Conservation (phyloP, 495 filamentous ascomycete genomes). For the Penicillium diatomitis region DNA sequence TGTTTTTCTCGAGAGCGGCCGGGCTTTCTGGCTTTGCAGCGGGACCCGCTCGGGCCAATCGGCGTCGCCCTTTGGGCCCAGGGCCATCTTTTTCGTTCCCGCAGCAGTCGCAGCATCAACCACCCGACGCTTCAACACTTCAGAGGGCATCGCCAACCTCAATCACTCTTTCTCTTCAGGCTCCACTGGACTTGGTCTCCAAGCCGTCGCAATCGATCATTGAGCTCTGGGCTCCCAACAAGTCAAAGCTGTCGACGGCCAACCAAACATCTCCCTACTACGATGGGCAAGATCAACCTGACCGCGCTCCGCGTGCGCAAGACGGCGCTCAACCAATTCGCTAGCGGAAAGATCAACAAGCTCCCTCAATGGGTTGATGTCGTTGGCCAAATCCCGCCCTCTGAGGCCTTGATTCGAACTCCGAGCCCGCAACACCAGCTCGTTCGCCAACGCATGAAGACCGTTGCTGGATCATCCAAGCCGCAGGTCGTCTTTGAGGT, state of each 20-base stretch:
- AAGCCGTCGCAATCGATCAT: not conserved
- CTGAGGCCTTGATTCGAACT: conserved; percentile 64
- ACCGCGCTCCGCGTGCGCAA: conserved; percentile 64
- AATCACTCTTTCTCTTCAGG: not conserved
- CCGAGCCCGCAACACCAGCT: conserved; percentile 59
- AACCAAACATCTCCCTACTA: not conserved
- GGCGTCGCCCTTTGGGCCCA: conserved; percentile 24
- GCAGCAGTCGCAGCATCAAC: conserved; percentile 4
- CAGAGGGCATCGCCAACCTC: not conserved
- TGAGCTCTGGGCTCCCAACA: not conserved
- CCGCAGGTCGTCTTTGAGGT: conserved; percentile 32
- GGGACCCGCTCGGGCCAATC: conserved; percentile 35
- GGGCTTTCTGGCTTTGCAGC: conserved; percentile 30
- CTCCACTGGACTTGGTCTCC: not conserved
- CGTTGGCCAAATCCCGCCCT: conserved; percentile 65
- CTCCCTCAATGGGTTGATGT: conserved; percentile 72
- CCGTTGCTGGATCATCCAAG: conserved; percentile 20
- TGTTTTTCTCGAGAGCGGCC: conserved; percentile 22
- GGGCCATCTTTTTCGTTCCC: conserved; percentile 32
- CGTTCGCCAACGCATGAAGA: conserved; percentile 38
- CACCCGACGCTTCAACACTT: not conserved
- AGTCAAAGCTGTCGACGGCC: not conserved
- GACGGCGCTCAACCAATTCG: conserved; percentile 49
- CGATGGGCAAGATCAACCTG: conserved; percentile 65
- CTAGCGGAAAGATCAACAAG: conserved; percentile 34